Evolutionary conservation across 805 yeast genomes (phyloP).

Genomic region (Komagataella populi): DNA sequence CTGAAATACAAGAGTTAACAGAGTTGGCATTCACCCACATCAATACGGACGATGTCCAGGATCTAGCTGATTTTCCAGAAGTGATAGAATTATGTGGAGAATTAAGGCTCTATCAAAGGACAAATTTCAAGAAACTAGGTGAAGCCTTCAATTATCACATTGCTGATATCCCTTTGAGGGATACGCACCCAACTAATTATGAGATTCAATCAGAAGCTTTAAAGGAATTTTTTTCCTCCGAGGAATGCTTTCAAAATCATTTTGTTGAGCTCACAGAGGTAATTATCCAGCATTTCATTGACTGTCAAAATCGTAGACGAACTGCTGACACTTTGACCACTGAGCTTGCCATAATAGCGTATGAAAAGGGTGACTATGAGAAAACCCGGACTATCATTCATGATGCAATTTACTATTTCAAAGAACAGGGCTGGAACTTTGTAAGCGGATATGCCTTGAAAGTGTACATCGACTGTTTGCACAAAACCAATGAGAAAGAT

Average conservation of each 20-base stretch:
- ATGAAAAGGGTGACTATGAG: constrained; percentile 38
- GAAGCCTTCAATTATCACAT: constrained; percentile 10
- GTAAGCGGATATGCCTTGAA: constrained; percentile 57
- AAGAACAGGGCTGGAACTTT: constrained; percentile 58
- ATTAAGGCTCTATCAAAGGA: constrained; percentile 31
- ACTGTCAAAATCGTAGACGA: constrained; percentile 38
- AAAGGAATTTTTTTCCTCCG: constrained; percentile 5
- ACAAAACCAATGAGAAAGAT: constrained; percentile 17
- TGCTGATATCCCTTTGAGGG: not conserved
- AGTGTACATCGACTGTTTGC: constrained; percentile 57
- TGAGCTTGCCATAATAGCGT: constrained; percentile 65
- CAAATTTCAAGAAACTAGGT: constrained; percentile 24
- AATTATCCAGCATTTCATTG: constrained; percentile 37
- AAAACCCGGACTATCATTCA: constrained; percentile 47
- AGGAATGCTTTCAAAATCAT: constrained; percentile 20
- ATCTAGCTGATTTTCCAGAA: constrained; percentile 5
- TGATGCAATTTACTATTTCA: constrained; percentile 56
- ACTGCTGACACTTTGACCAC: constrained; percentile 63
- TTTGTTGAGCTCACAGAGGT: constrained; percentile 43
- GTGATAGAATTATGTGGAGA: constrained; percentile 32
- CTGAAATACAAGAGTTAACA: not conserved
- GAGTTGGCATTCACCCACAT: not conserved
- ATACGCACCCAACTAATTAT: not conserved
- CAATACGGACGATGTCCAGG: not conserved
- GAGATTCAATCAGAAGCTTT: constrained; percentile 13